Evolutionary conservation across 2,329 filamentous ascomycete species (phyloP).

Genomic region (Chaetomium sp.): DNA sequence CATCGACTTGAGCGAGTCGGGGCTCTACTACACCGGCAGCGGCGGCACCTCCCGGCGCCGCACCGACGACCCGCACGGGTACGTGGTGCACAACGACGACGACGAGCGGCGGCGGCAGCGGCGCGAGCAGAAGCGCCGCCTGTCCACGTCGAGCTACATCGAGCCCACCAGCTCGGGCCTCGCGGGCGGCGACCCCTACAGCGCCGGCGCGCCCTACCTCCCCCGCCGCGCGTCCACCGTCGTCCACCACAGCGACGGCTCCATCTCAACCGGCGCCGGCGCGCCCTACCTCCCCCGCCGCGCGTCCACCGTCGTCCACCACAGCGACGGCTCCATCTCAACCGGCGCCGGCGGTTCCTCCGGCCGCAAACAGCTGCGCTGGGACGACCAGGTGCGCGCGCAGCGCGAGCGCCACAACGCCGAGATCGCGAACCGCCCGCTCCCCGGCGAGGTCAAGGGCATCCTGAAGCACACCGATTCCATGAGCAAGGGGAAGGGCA

Average conservation of each 20-base stretch:
- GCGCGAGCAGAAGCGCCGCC: conserved; percentile 22
- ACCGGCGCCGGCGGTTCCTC: conserved; percentile 10
- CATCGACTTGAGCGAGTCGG: conserved; percentile 15
- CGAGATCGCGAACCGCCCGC: conserved; percentile 37
- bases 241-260: conserved; percentile 29
- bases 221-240: conserved; percentile 32
- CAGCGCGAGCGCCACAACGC: conserved; percentile 37
- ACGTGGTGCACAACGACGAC: conserved; percentile 18
- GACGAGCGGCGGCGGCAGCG: conserved; percentile 33
- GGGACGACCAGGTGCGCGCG: conserved; percentile 38
- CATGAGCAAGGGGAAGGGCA: conserved; percentile 20
- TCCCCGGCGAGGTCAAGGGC: conserved; percentile 32
- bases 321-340: conserved; percentile 24
- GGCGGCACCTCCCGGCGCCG: conserved; percentile 15
- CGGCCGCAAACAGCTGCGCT: conserved; percentile 36
- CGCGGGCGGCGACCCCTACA: conserved; percentile 13
- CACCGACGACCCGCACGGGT: conserved; percentile 20
- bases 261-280: conserved; percentile 17
- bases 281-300: conserved; percentile 27
- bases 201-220: conserved; percentile 16
- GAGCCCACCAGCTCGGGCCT: conserved; percentile 16
- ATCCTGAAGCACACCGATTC: conserved; percentile 38
- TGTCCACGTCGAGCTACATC: conserved; percentile 21
- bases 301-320: conserved; percentile 32
- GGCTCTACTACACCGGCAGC: conserved; percentile 10